phyloP scores from a whole-genome alignment of 108 stramenopile genomes.

The Fistulifera solaris region DNA sequence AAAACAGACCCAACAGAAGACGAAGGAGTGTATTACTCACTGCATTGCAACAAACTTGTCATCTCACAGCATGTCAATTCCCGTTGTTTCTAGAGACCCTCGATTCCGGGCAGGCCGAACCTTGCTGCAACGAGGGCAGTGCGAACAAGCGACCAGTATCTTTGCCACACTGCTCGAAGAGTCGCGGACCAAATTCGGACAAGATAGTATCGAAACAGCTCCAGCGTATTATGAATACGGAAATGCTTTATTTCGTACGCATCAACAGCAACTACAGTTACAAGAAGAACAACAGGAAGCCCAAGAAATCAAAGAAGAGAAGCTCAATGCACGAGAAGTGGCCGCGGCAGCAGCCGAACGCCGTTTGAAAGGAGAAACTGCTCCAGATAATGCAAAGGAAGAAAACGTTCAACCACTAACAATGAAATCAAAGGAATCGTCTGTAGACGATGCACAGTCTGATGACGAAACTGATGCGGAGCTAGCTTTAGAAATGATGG shows the following conservation, averaged over 20 bases:
- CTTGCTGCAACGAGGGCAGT: slow-evolving; percentile 29
- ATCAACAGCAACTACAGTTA: slow-evolving; percentile 7
- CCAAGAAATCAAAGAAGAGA: slow-evolving; percentile 9
- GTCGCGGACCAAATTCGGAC: slow-evolving; percentile 25
- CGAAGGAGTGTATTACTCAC: too few species aligned
- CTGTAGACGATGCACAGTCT: not conserved
- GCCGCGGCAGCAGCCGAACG: slow-evolving; percentile 38
- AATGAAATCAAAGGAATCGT: not conserved
- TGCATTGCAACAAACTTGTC: not conserved
- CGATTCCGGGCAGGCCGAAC: slow-evolving; percentile 37
- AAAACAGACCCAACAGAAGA: too few species aligned
- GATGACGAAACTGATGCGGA: slow-evolving; percentile 16
- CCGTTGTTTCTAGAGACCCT: slow-evolving; percentile 30
- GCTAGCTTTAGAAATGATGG: slow-evolving; percentile 76
- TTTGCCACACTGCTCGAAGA: slow-evolving; percentile 64
- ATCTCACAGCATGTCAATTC: slow-evolving; percentile 1
- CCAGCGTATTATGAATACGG: slow-evolving; percentile 77
- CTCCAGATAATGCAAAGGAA: slow-evolving; percentile 5
- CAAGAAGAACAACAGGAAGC: slow-evolving; percentile 13
- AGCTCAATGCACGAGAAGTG: slow-evolving; percentile 13
- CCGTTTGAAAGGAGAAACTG: slow-evolving; percentile 8
- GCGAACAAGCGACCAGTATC: slow-evolving; percentile 47
- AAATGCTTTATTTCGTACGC: slow-evolving; percentile 57
- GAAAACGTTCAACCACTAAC: not conserved
- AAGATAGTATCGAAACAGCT: slow-evolving; percentile 45